These are phyloP conservation scores for Beauveria scarabaeidicola DNA, from an alignment of 2,329 filamentous ascomycete genomes.

Conservation along the genomic window DNA sequence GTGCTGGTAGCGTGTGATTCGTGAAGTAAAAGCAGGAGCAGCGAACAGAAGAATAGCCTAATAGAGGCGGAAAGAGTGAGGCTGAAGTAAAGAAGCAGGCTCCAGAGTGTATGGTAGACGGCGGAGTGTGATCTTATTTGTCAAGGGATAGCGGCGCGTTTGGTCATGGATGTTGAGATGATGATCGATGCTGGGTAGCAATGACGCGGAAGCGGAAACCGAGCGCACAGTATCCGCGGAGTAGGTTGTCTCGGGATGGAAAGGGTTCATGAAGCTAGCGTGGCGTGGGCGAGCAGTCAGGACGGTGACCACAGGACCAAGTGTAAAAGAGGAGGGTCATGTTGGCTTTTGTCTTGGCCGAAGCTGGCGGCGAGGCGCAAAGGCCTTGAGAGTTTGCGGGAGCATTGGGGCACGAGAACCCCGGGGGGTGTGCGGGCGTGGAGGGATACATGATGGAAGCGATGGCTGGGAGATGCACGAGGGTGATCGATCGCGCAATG, in stretches of 20 bases:
- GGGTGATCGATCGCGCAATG: neutral
- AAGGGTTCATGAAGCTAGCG: neutral
- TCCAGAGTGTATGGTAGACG: neutral
- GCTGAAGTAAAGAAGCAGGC: neutral
- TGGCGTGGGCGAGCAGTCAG: too few relatives aligned
- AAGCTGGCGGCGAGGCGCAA: neutral
- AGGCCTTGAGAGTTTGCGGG: neutral
- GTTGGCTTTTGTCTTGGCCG: conserved; percentile 2
- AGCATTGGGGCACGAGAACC: neutral
- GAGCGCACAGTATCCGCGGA: neutral
- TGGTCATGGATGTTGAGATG: neutral
- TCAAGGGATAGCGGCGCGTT: neutral
- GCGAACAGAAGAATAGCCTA: too few relatives aligned
- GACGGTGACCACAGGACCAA: too few relatives aligned
- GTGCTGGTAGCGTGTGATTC: too few relatives aligned
- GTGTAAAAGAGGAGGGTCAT: neutral
- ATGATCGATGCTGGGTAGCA: neutral
- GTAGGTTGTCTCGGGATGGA: neutral
- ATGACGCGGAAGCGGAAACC: neutral
- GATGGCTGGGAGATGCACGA: neutral
- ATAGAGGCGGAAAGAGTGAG: neutral
- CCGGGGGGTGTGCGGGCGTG: neutral
- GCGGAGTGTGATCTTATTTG: neutral
- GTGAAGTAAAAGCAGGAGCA: too few relatives aligned
- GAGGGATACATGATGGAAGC: neutral